Percentiles rank a stretch among this genome's conserved stretches.
Conservation (phyloP, 2,329 filamentous ascomycete genomes). For the Eutypa lata region DNA sequence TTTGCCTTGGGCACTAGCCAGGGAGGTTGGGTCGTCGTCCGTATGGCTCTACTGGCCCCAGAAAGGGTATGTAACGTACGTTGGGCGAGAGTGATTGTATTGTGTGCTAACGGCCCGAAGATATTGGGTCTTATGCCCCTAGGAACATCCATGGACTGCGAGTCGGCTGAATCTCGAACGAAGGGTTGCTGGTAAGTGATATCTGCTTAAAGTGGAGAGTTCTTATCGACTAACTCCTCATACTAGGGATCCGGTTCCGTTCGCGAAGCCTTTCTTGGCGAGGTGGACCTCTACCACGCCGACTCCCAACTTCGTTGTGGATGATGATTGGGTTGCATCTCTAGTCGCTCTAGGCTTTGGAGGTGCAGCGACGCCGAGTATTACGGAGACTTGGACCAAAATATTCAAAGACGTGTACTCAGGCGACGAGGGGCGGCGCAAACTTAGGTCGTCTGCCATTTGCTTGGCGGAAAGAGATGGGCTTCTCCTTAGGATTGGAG, state of each 20-base stretch:
- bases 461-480: constrained; percentile 46
- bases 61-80: constrained; percentile 34
- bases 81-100: neutral
- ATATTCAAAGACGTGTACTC: constrained; percentile 44
- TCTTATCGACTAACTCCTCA: neutral
- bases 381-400: constrained; percentile 41
- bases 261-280: constrained; percentile 40
- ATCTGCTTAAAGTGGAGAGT: neutral
- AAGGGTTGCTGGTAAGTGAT: constrained; percentile 41
- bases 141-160: constrained; percentile 52
- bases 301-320: constrained; percentile 46
- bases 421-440: constrained; percentile 48
- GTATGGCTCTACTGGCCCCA: constrained; percentile 50
- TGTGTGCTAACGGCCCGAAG: constrained; percentile 21
- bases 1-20: constrained; percentile 51
- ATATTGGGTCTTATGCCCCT: constrained; percentile 46
- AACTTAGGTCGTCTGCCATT: constrained; percentile 42
- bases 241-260: constrained; percentile 37
- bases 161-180: constrained; percentile 42
- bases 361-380: constrained; percentile 32
- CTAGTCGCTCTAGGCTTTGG: constrained; percentile 45
- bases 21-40: constrained; percentile 48
- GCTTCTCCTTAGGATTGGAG: constrained; percentile 39
- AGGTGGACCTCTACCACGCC: constrained; percentile 36
- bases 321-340: constrained; percentile 43